Percentiles rank a stretch among this genome's conserved stretches.
These are phyloP conservation scores for Lichtheimia hyalospora DNA, from an alignment of 371 early-diverging fungal genomes.

Conservation along the genomic window DNA sequence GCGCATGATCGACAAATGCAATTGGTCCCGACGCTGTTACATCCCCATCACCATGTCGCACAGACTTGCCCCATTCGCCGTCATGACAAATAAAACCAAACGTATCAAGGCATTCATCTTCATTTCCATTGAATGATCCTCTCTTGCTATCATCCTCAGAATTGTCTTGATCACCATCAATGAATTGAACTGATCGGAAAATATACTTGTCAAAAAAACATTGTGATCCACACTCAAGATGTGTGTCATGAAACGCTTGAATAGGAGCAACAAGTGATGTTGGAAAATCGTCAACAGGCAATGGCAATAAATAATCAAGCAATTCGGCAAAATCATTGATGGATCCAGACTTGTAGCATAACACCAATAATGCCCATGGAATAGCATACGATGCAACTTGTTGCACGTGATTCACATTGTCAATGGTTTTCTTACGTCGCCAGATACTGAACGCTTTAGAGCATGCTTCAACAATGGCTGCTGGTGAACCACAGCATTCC, in stretches of 20 bases:
- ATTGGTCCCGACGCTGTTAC: conserved; percentile 15
- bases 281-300: conserved; percentile 10
- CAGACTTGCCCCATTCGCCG: not conserved
- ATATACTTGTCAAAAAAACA: conserved; percentile 41
- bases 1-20: conserved; percentile 25
- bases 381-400: conserved; percentile 10
- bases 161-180: conserved; percentile 13
- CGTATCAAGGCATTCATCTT: conserved; percentile 13
- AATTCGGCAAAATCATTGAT: conserved; percentile 20
- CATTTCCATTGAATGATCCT: too few species aligned
- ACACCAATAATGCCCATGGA: conserved; percentile 29
- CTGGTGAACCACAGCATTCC: conserved; percentile 27
- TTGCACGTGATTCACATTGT: not conserved
- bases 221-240: conserved; percentile 10
- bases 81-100: conserved; percentile 18
- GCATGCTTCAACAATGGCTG: conserved; percentile 20
- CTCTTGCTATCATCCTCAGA: not conserved
- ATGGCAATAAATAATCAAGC: conserved; percentile 1
- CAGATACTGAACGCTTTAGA: conserved; percentile 30
- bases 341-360: conserved; percentile 29
- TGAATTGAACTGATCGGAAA: conserved; percentile 24
- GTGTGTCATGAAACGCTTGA: conserved; percentile 35
- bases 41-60: conserved; percentile 5
- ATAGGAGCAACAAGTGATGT: conserved; percentile 31
- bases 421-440: conserved; percentile 13